A percentile compares a stretch with the other conserved stretches of the same genome.
These are phyloP conservation scores for Jacaranda copaia DNA, from an alignment of 257 asterid genomes.

Conservation along the genomic window DNA sequence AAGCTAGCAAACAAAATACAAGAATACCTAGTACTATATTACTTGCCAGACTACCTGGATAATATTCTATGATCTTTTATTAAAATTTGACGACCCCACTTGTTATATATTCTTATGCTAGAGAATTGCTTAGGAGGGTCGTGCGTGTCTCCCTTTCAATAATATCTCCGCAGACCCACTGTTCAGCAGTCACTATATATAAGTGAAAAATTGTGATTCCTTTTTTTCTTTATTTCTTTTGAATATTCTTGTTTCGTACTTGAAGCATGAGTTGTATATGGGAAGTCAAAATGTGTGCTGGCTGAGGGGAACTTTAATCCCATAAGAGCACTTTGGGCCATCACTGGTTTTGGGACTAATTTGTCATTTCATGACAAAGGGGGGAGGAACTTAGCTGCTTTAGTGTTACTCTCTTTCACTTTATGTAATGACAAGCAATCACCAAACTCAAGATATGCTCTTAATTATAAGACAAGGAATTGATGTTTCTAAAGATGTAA, in stretches of 20 bases:
- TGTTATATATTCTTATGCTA: constrained; percentile 44
- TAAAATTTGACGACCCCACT: constrained; percentile 28
- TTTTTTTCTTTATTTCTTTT: constrained; percentile 60
- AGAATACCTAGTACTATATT: too few species aligned
- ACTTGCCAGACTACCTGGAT: too few species aligned
- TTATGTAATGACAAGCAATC: constrained; percentile 11
- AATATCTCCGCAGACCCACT: constrained; percentile 47
- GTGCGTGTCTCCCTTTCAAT: constrained; percentile 45
- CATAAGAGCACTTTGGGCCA: constrained; percentile 29
- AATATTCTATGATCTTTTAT: too few species aligned
- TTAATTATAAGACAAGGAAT: neutral
- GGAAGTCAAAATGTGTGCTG: constrained; percentile 45
- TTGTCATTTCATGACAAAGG: constrained; percentile 35
- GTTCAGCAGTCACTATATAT: constrained; percentile 37
- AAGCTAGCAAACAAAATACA: too few species aligned
- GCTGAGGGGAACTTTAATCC: constrained; percentile 38
- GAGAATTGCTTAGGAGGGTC: constrained; percentile 35
- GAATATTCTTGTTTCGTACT: constrained; percentile 74
- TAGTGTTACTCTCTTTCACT: constrained; percentile 36
- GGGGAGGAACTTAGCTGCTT: constrained; percentile 30
- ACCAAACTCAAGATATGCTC: neutral
- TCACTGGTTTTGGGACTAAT: constrained; percentile 35
- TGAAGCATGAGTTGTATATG: constrained; percentile 50
- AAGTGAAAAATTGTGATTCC: constrained; percentile 52
- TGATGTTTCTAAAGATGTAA: neutral